Percentiles rank a stretch among this genome's conserved stretches.
phyloP scores from a whole-genome alignment of 2,329 filamentous ascomycete genomes.

The Dendryphion nanum region DNA sequence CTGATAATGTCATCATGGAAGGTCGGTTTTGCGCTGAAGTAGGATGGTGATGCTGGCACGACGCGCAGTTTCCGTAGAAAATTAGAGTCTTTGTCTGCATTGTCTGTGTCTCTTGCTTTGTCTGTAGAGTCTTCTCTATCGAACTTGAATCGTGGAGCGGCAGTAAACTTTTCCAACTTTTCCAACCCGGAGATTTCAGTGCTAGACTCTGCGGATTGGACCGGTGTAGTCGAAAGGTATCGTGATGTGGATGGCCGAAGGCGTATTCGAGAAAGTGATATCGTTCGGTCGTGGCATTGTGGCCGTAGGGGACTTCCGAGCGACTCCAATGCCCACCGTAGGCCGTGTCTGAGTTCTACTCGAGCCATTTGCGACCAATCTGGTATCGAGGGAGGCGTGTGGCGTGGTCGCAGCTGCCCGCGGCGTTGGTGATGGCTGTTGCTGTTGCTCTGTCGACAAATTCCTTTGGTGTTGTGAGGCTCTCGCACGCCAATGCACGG shows the following conservation, averaged over 20 bases:
- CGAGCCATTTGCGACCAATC: too few species aligned
- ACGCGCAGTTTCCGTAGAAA: conserved; percentile 58
- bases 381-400: too few species aligned
- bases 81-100: conserved; percentile 7
- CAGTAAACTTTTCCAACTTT: conserved; percentile 32
- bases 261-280: conserved; percentile 18
- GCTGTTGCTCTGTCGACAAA: too few species aligned
- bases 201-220: conserved; percentile 23
- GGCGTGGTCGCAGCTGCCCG: too few species aligned
- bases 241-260: conserved; percentile 18
- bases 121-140: background rate
- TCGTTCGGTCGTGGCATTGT: conserved; percentile 18
- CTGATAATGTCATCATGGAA: conserved; percentile 83
- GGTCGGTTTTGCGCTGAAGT: conserved; percentile 81
- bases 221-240: conserved; percentile 33
- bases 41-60: conserved; percentile 83
- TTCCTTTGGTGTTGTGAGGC: too few species aligned
- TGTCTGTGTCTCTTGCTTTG: background rate
- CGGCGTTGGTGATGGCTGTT: too few species aligned
- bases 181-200: conserved; percentile 11
- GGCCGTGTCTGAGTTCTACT: conserved; percentile 28
- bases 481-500: too few species aligned
- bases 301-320: conserved; percentile 18
- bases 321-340: conserved; percentile 26
- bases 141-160: conserved; percentile 40